A percentile compares a stretch with the other conserved stretches of the same genome.
Evolutionary conservation across 75 land plant species (phyloP).

Genomic region (Cunninghamia lanceolata): DNA sequence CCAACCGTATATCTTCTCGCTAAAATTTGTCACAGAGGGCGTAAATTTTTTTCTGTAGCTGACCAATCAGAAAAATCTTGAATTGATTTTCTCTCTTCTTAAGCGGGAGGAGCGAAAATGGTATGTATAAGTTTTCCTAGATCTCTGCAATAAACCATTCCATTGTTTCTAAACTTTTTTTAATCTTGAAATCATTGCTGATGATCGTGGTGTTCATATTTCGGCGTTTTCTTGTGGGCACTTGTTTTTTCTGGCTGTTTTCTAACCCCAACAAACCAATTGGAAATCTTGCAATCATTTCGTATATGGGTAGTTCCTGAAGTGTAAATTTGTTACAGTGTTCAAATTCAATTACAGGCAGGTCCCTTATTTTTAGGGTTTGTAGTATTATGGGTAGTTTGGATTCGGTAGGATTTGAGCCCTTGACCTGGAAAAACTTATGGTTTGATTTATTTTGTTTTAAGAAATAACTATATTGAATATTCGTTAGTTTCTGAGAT

Average conservation of each 20-base stretch:
- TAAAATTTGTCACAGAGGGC: background rate
- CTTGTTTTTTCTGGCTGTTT: background rate
- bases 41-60: background rate
- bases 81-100: background rate
- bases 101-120: background rate
- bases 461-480: no score
- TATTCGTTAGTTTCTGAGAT: no score
- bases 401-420: background rate
- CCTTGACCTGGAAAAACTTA: background rate
- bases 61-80: background rate
- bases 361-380: background rate
- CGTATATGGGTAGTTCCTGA: background rate
- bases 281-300: background rate
- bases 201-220: background rate
- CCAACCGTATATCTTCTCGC: background rate
- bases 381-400: background rate
- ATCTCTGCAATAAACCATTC: background rate
- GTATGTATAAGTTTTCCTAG: background rate
- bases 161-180: background rate
- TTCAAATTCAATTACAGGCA: background rate
- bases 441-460: background rate
- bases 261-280: background rate
- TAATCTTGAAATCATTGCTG: background rate
- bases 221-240: background rate
- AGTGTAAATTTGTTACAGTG: background rate